Evolutionary conservation across 2,329 filamentous ascomycete species (phyloP), one percentile per base, ranked within the genome.

Genomic region (Ilyonectria mors-panacis): DNA sequence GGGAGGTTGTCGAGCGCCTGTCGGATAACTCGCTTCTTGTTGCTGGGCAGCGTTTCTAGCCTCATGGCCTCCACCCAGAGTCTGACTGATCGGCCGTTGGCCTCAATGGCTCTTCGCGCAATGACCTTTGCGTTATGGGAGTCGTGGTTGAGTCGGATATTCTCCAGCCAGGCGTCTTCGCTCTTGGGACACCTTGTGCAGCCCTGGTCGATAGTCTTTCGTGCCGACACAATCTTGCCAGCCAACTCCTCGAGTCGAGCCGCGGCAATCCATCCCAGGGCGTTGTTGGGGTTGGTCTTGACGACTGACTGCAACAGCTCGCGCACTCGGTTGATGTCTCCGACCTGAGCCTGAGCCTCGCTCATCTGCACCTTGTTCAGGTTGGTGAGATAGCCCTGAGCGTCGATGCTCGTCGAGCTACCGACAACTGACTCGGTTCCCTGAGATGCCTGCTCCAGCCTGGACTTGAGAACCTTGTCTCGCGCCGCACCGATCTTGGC

Each of bases 1-100:
- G 95, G 95, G 45, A 98, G 93, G 76, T 97, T 92, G 75, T 98
- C 94, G 50, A 99, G 86, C 0, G 96, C 97, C 77, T 97, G 93
- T 62, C 95, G 89, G 37, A 98, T 90, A 8, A 99, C 96, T 77
- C 94, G 91, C 83, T 98, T 98, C 82, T 97, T 97, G 12, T 94
- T 93, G 66, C 92, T 89, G 1, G 90, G 84, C 54, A 97, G 92
- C 8, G 90, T 90, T 80, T 99, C 96, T 26, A 99, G 84, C 70
- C 94, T 93, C 91, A 98, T 98, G 1, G 96, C 97, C 78, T 97
- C 95, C 6, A 97, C 91, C 96, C 96, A 99, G 9, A 99, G 84
- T 70, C 92, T 89, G 10, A 97, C 95, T 0, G 95, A 97, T 63
- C 91, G 90, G 68, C 94, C 92, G 73, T 98, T 98, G 59, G 94